Percentiles rank a stretch among this genome's conserved stretches.
Evolutionary conservation across 768 basidiomycete genomes (phyloP).

Genomic region (Macrolepiota dolichaula): DNA sequence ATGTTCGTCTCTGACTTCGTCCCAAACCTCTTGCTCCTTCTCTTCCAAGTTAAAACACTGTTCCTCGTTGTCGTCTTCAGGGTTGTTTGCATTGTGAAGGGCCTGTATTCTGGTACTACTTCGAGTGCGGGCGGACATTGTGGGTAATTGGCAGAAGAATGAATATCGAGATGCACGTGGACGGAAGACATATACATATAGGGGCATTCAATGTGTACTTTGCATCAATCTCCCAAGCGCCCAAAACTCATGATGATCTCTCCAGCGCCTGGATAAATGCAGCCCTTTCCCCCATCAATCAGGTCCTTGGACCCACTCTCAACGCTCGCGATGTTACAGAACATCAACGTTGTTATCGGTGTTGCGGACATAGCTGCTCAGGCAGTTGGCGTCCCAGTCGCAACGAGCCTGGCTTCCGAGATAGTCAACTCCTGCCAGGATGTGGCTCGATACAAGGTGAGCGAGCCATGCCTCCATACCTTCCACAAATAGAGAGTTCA

Average conservation of each 20-base stretch:
- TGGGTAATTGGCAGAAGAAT: slow-evolving; percentile 2
- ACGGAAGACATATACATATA: background rate
- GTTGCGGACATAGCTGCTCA: slow-evolving; percentile 41
- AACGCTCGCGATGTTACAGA: slow-evolving; percentile 18
- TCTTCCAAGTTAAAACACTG: slow-evolving; percentile 23
- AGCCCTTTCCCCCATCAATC: background rate
- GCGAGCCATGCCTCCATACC: slow-evolving; percentile 2
- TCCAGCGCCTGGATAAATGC: background rate
- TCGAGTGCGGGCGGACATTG: slow-evolving; percentile 43
- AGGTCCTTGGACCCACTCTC: background rate
- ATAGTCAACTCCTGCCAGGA: slow-evolving; percentile 44
- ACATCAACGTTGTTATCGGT: slow-evolving; percentile 20
- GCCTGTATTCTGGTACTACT: slow-evolving; percentile 36
- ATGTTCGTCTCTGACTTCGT: slow-evolving; percentile 73
- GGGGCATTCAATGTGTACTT: background rate
- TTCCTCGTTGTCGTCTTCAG: slow-evolving; percentile 15
- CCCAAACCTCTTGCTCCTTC: slow-evolving; percentile 69
- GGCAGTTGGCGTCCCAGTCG: slow-evolving; percentile 42
- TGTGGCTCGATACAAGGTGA: slow-evolving; percentile 47
- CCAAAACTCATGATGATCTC: background rate
- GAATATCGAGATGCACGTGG: background rate
- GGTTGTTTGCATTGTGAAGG: slow-evolving; percentile 26
- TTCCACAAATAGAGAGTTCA: background rate
- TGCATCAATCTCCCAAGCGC: background rate
- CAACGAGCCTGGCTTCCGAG: slow-evolving; percentile 38